A percentile compares a stretch with the other conserved stretches of the same genome.
phyloP scores from a whole-genome alignment of 139 green algal species.

The Chlorella vulgaris region DNA sequence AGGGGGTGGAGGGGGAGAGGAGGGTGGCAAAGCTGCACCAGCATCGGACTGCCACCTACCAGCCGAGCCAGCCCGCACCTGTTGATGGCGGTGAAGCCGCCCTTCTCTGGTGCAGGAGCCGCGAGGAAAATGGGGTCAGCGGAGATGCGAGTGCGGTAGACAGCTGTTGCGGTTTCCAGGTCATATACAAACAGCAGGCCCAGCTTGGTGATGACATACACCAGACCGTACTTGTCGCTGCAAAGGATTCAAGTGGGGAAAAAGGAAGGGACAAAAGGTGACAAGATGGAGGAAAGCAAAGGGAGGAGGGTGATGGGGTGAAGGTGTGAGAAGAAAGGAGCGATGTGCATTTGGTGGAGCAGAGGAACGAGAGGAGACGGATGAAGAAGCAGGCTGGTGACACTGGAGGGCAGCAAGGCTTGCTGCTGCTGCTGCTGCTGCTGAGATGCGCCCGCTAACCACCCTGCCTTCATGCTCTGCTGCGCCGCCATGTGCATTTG shows the following conservation, averaged over 20 bases:
- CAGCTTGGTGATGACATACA: constrained; percentile 98
- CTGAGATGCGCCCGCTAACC: too few species aligned
- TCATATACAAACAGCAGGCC: constrained; percentile 99
- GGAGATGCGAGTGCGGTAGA: constrained; percentile 95
- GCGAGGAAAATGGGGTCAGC: constrained; percentile 97
- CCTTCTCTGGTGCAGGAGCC: constrained; percentile 63
- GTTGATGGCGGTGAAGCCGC: constrained; percentile 96
- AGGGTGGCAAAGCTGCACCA: not conserved
- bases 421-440: too few species aligned
- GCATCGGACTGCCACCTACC: not conserved
- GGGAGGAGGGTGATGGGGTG: not conserved
- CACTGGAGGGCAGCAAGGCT: too few species aligned
- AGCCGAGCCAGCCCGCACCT: constrained; percentile 38
- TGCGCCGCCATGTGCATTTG: too few species aligned
- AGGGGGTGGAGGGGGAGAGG: not conserved
- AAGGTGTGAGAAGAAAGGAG: not conserved
- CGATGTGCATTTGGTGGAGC: too few species aligned
- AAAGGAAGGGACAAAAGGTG: not conserved
- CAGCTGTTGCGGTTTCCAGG: constrained; percentile 92
- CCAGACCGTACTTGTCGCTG: constrained; percentile 83
- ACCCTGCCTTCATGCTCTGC: too few species aligned
- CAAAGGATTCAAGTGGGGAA: not conserved
- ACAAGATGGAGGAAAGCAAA: not conserved
- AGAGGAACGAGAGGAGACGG: too few species aligned
- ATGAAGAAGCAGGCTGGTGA: too few species aligned